Percentiles rank a stretch among this genome's conserved stretches.
phyloP scores from a whole-genome alignment of 2,329 filamentous ascomycete genomes.

The Colletotrichum agaves region DNA sequence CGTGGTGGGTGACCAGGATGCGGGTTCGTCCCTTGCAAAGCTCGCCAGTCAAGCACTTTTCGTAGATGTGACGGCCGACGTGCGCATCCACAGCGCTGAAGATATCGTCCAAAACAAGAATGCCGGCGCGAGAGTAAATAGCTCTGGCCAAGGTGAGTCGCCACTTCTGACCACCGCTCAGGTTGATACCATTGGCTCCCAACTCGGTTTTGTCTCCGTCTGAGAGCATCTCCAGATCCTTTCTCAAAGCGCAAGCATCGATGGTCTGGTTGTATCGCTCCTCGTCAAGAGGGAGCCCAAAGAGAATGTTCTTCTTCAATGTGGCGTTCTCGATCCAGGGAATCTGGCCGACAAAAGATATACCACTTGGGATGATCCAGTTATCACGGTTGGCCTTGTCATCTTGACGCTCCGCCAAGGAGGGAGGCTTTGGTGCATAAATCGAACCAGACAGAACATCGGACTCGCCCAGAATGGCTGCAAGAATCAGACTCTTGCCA shows the following conservation, averaged over 20 bases:
- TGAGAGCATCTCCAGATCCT: conserved; percentile 79
- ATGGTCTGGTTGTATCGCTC: conserved; percentile 78
- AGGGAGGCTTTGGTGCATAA: conserved; percentile 61
- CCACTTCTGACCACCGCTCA: conserved; percentile 88
- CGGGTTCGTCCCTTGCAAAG: conserved; percentile 76
- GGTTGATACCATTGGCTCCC: conserved; percentile 84
- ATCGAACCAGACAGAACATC: conserved; percentile 74
- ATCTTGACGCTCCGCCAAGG: conserved; percentile 65
- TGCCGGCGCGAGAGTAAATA: conserved; percentile 80
- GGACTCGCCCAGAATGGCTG: conserved; percentile 79
- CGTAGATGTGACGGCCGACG: conserved; percentile 82
- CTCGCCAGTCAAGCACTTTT: conserved; percentile 78
- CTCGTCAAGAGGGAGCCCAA: conserved; percentile 76
- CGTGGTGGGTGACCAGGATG: conserved; percentile 84
- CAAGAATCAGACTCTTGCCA: conserved; percentile 80
- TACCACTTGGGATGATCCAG: conserved; percentile 76
- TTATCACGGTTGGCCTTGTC: conserved; percentile 69
- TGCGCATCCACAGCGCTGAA: conserved; percentile 87
- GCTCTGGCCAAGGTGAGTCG: conserved; percentile 82
- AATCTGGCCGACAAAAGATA: conserved; percentile 82
- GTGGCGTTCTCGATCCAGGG: conserved; percentile 89
- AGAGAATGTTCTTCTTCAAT: conserved; percentile 81
- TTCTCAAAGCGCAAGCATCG: conserved; percentile 77
- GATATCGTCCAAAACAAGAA: conserved; percentile 84
- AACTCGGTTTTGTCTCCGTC: conserved; percentile 86